A percentile compares a stretch with the other conserved stretches of the same genome.
These are phyloP conservation scores for Sugiyamaella marilandica DNA, from an alignment of 805 yeast species.

Conservation along the genomic window DNA sequence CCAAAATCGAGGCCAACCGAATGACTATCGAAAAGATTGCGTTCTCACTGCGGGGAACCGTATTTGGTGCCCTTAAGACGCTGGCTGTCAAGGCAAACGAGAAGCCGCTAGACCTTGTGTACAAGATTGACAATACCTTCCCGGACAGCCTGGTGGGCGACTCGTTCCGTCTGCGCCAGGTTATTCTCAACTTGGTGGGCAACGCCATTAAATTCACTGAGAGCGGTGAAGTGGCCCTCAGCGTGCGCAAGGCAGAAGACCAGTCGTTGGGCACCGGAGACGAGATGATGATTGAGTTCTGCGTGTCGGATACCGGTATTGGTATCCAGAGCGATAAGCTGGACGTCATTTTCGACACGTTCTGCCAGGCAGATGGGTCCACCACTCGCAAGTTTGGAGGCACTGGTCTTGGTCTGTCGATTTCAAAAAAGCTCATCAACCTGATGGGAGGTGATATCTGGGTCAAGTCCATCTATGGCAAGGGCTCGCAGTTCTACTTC, in stretches of 20 bases:
- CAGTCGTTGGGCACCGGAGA: conserved; percentile 35
- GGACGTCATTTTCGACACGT: conserved; percentile 81
- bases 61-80: conserved; percentile 85
- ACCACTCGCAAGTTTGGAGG: conserved; percentile 92
- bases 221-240: conserved; percentile 72
- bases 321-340: conserved; percentile 83
- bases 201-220: conserved; percentile 87
- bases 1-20: conserved; percentile 88
- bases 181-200: conserved; percentile 79
- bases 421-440: conserved; percentile 80
- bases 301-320: conserved; percentile 87
- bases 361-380: conserved; percentile 92
- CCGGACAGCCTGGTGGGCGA: conserved; percentile 86
- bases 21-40: conserved; percentile 91
- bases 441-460: conserved; percentile 93
- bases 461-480: conserved; percentile 77
- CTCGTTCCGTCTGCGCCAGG: conserved; percentile 83
- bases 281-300: conserved; percentile 65
- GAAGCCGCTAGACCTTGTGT: conserved; percentile 71
- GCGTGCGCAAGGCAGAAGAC: conserved; percentile 54
- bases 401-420: conserved; percentile 83
- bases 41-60: conserved; percentile 79
- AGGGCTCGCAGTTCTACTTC: conserved; percentile 79
- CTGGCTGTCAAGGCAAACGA: conserved; percentile 87
- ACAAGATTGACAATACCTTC: conserved; percentile 80